Evolutionary conservation across 768 basidiomycete species (phyloP).

Genomic region (Trametopsis cervina): DNA sequence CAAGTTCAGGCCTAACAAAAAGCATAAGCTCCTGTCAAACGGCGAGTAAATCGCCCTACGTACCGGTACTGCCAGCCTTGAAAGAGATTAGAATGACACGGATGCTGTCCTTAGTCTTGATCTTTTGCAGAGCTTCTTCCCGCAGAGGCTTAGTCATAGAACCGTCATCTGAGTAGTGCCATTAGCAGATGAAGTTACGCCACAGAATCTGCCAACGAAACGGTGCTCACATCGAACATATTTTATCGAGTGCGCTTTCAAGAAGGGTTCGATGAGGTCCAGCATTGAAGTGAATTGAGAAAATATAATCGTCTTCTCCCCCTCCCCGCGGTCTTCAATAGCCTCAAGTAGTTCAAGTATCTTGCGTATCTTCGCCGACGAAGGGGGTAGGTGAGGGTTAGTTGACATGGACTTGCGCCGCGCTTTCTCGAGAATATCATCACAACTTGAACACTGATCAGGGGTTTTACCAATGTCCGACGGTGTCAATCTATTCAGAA

Average conservation of each 20-base stretch:
- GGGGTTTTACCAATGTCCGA: slow-evolving; percentile 17
- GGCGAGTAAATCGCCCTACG: neutral
- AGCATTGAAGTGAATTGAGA: slow-evolving; percentile 90
- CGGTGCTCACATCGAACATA: slow-evolving; percentile 78
- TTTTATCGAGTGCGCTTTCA: slow-evolving; percentile 56
- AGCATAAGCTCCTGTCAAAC: neutral
- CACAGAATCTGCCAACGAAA: neutral
- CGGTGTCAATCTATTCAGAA: slow-evolving; percentile 22
- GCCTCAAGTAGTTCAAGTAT: slow-evolving; percentile 64
- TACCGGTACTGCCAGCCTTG: slow-evolving; percentile 93
- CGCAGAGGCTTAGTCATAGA: slow-evolving; percentile 74
- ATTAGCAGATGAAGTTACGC: slow-evolving; percentile 1
- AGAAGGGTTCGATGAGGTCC: slow-evolving; percentile 80
- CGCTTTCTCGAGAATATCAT: slow-evolving; percentile 42
- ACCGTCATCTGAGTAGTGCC: slow-evolving; percentile 68
- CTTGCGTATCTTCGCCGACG: slow-evolving; percentile 85
- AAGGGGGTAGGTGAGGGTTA: slow-evolving; percentile 44
- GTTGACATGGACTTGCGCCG: slow-evolving; percentile 28
- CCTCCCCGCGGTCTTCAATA: slow-evolving; percentile 49
- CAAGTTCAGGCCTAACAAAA: slow-evolving; percentile 66
- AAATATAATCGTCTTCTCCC: slow-evolving; percentile 89
- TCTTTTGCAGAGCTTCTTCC: slow-evolving; percentile 65
- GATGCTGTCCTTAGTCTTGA: slow-evolving; percentile 50
- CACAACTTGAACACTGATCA: slow-evolving; percentile 43
- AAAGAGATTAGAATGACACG: slow-evolving; percentile 91